phyloP scores from a whole-genome alignment of 2,329 filamentous ascomycete species.

The Onygenales sp. region DNA sequence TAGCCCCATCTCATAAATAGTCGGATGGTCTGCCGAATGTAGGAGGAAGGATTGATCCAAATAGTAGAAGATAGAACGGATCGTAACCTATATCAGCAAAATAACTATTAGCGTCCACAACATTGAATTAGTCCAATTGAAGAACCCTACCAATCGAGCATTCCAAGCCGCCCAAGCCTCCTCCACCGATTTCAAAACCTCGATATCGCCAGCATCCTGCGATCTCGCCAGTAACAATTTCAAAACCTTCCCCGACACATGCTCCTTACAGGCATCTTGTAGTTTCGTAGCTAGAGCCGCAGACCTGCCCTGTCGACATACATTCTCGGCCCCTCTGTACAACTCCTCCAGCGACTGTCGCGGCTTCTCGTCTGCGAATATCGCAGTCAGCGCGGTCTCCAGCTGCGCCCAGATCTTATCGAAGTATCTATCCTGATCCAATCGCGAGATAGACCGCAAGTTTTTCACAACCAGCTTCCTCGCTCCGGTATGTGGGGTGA shows the following conservation, averaged over 20 bases:
- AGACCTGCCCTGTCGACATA: slow-evolving; percentile 71
- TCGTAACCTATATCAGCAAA: slow-evolving; percentile 47
- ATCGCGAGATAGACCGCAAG: slow-evolving; percentile 55
- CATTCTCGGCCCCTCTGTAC: slow-evolving; percentile 83
- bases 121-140: not conserved
- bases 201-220: slow-evolving; percentile 48
- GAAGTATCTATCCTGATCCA: slow-evolving; percentile 68
- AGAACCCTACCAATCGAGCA: slow-evolving; percentile 55
- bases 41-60: slow-evolving; percentile 84
- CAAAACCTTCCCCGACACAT: slow-evolving; percentile 50
- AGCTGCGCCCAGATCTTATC: slow-evolving; percentile 65
- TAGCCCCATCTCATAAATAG: slow-evolving; percentile 74
- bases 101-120: not conserved
- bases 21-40: slow-evolving; percentile 56
- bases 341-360: slow-evolving; percentile 74
- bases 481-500: slow-evolving; percentile 66
- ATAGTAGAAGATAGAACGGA: slow-evolving; percentile 88
- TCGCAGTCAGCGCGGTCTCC: slow-evolving; percentile 58
- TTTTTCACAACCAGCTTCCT: slow-evolving; percentile 94
- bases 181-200: slow-evolving; percentile 52
- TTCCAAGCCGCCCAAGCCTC: slow-evolving; percentile 70
- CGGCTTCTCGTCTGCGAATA: slow-evolving; percentile 59
- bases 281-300: slow-evolving; percentile 58
- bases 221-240: slow-evolving; percentile 48
- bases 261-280: slow-evolving; percentile 53